Evolutionary conservation across 1,139 yeast species (phyloP).

Genomic region (Magnusiomyces ingens): DNA sequence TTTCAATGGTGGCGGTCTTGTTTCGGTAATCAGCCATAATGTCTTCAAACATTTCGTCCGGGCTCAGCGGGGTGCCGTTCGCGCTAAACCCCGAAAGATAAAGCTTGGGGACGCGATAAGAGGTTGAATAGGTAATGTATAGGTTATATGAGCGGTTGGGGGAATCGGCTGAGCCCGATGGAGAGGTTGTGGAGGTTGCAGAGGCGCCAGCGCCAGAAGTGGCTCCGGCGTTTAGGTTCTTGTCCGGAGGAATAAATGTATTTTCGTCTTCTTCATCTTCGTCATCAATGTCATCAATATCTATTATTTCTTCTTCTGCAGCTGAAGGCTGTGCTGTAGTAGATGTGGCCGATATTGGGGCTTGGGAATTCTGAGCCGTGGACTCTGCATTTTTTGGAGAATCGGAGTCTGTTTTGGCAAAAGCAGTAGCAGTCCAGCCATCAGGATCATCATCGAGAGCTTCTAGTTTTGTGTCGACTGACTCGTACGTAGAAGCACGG

Average conservation of each 20-base stretch:
- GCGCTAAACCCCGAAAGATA: conserved; percentile 82
- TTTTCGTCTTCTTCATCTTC: conserved; percentile 26
- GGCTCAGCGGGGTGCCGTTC: conserved; percentile 79
- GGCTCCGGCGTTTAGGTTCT: conserved; percentile 8
- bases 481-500: conserved; percentile 58
- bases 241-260: conserved; percentile 22
- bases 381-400: background rate
- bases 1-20: conserved; percentile 94
- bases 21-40: conserved; percentile 86
- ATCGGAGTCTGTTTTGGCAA: conserved; percentile 1
- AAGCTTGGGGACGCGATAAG: conserved; percentile 92
- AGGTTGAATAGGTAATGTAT: conserved; percentile 86
- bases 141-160: conserved; percentile 71
- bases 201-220: background rate
- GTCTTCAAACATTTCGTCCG: conserved; percentile 91
- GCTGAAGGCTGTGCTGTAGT: conserved; percentile 10
- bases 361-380: background rate
- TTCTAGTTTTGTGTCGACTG: conserved; percentile 34
- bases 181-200: background rate
- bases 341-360: background rate
- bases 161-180: conserved; percentile 25
- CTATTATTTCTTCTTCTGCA: conserved; percentile 25
- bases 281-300: conserved; percentile 29
- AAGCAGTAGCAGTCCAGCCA: conserved; percentile 44
- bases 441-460: conserved; percentile 42